phyloP scores from a whole-genome alignment of 2,329 filamentous ascomycete species.

The Pezicula rhizophila region DNA sequence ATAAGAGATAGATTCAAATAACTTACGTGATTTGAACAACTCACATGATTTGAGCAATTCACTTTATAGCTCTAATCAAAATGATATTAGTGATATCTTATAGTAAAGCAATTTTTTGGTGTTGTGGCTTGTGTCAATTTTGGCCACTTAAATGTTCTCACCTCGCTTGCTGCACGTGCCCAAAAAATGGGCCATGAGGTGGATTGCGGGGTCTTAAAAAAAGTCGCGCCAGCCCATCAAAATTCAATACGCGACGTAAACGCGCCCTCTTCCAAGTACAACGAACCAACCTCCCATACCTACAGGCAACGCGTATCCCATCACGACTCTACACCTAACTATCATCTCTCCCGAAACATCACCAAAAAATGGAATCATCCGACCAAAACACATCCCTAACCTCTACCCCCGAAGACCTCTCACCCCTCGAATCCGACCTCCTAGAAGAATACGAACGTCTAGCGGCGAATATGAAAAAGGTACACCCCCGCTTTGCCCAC shows the following conservation, averaged over 20 bases:
- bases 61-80: too few relatives aligned
- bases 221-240: background rate
- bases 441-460: slow-evolving; percentile 88
- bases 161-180: too few relatives aligned
- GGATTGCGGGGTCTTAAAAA: too few relatives aligned
- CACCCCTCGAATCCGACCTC: slow-evolving; percentile 85
- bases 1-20: too few relatives aligned
- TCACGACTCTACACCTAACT: background rate
- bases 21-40: too few relatives aligned
- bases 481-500: slow-evolving; percentile 31
- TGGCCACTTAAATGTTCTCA: too few relatives aligned
- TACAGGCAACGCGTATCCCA: background rate
- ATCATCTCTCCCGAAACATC: background rate
- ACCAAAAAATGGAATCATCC: slow-evolving; percentile 13
- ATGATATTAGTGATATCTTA: too few relatives aligned
- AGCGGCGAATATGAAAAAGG: slow-evolving; percentile 86
- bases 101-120: too few relatives aligned
- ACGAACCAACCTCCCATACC: background rate
- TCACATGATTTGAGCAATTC: too few relatives aligned
- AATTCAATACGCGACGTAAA: background rate
- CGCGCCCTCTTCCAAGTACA: background rate
- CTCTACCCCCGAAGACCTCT: slow-evolving; percentile 46
- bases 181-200: too few relatives aligned
- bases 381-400: slow-evolving; percentile 9
- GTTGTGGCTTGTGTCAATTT: too few relatives aligned